phyloP scores from a whole-genome alignment of 768 basidiomycete genomes.

The Suillus americanus region DNA sequence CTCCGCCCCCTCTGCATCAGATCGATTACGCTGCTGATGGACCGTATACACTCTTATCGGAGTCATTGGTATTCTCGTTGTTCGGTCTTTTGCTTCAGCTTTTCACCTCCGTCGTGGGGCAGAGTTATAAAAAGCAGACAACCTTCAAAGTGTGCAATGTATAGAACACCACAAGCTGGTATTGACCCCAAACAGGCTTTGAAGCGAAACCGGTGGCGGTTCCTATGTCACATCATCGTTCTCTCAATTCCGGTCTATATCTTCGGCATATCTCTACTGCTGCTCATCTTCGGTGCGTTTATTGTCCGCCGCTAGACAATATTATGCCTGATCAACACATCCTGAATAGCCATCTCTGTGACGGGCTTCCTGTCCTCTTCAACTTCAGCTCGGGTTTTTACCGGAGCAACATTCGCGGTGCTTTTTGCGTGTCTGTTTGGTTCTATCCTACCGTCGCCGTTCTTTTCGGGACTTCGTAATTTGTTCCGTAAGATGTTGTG shows the following conservation, averaged over 20 bases:
- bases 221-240: neutral
- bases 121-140: neutral
- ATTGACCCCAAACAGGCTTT: neutral
- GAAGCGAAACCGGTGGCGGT: neutral
- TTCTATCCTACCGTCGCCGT: neutral
- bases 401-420: neutral
- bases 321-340: neutral
- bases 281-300: neutral
- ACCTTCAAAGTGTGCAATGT: neutral
- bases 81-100: neutral
- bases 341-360: neutral
- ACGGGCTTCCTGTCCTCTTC: conserved; percentile 3
- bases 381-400: neutral
- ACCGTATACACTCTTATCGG: neutral
- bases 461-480: neutral
- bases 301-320: neutral
- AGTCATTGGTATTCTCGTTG: conserved; percentile 1
- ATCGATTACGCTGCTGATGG: neutral
- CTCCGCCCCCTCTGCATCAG: neutral
- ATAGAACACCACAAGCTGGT: neutral
- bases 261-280: neutral
- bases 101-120: neutral
- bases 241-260: neutral
- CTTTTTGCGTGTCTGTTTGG: neutral
- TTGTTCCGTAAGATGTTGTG: neutral